Evolutionary conservation across 106 monocot genomes (phyloP), one percentile per base, ranked within the genome.

Genomic region (Phalaenopsis equestris): DNA sequence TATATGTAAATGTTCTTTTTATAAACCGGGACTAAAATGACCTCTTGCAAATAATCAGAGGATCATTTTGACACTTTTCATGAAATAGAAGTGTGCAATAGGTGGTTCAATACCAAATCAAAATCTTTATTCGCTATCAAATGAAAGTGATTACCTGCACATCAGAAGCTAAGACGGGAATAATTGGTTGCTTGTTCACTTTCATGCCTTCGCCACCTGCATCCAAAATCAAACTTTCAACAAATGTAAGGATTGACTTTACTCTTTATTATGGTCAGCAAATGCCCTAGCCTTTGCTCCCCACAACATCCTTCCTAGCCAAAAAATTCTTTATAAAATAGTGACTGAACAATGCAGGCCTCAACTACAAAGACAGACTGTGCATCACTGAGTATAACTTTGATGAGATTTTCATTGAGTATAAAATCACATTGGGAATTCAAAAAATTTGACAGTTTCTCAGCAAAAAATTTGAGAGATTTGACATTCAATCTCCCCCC

Each of bases 81-180:
- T 0, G 0, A 30, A 30, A 30, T 30, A 30, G 30, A 30, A 30
- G 30, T 30, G 30, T 30, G 30, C 30, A 30, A 30, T 30, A 30
- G 30, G 0, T 30, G 30, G 30, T 30, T 30, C 30, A 30, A 65
- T 23, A 8, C 6, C 1, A 6, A 65, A 23, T 6, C 1, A 41
- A 23, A 14, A 72, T 41, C 4, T 41, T 39, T 65, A 15, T 39
- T 72, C 7, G 14, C 14, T 41, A 72, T 15, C 39, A 15, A 72
- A 72, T 84, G 52, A 75, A 49, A 86, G 36, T 56, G 21, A 78
- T 85, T 47, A 95, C 95, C 89, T 95, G 93, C 45, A 95, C 80
- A 75, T 91, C 82, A 42, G 87, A 55, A 89, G 93, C 95, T 72
- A 95, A 86, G 45, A 93, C 85, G 42, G 93, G 79, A 65, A 93